Base-by-base conservation (phyloP, 345 rosid species). In the Gossypium sturtianum region DNA sequence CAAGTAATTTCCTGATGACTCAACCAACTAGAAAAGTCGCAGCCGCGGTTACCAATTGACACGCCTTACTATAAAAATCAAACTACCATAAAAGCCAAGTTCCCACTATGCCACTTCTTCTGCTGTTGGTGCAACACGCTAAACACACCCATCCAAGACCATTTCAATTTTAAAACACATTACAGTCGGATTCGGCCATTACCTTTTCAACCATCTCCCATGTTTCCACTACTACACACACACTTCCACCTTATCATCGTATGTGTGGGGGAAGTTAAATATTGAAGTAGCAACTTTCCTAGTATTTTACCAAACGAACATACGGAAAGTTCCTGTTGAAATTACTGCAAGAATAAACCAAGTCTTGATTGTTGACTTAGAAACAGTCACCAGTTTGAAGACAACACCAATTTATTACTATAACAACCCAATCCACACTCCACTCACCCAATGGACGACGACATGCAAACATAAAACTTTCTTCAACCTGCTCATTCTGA, bases 1-100 rank as follows among this genome's bases (percentile, higher is more conserved):
- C 76, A 61, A 48, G 57, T 73, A 61, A 60, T 60, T 60, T 73
- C 76, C 7, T n/a, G 59, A 49, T 12, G 74, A 53, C 63, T 69
- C 59, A 19, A 49, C 13, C 22, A 48, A 49, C 72, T 41, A 49
- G 43, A 27, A 67, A 47, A 23, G 56, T 68, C 25, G 34, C 63
- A 59, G 59, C 47, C 16, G 17, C 25, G 59, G 60, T 10, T 27
- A 69, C 59, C 59, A 27, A 69, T 45, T 51, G 60, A 69, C 47
- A 69, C 74, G 63, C 64, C 12, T 12, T 29, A 5, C 34, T 3
- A 25, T 27, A 45, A 23, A 23, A 19, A 69, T 12, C 51, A 27
- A 3, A 49, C 23, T 23, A 10, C 8, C 10, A 34, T 2, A 49
- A 27, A 44, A 2, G 11, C 63, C 4, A 52, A 69, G 60, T 69